Conservation (phyloP, 2,329 filamentous ascomycete species). For the Aspergillus intermedius region DNA sequence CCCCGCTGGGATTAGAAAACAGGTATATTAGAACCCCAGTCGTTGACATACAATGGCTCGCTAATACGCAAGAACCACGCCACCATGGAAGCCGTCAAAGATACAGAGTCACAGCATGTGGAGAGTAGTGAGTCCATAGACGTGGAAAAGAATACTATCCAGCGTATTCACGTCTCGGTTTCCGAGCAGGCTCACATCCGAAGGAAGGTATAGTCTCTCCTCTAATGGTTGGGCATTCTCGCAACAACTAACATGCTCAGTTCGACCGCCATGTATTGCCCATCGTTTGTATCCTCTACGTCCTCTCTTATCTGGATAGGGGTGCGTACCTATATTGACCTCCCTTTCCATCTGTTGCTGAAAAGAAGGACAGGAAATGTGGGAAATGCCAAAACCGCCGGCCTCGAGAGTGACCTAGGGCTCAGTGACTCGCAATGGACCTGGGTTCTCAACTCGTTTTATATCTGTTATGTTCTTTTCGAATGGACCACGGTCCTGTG, state of each 20-base stretch:
- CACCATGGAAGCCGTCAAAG: too few relatives aligned
- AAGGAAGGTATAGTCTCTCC: conserved; percentile 6
- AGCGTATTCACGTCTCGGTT: conserved; percentile 1
- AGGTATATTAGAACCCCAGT: background rate
- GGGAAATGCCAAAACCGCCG: conserved; percentile 21
- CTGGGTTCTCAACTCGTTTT: conserved; percentile 21
- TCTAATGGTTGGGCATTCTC: background rate
- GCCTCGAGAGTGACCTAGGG: conserved; percentile 14
- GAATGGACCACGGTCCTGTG: conserved; percentile 21
- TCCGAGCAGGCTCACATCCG: conserved; percentile 9
- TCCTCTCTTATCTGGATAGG: conserved; percentile 19
- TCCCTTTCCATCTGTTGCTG: too few relatives aligned
- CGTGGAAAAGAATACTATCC: background rate
- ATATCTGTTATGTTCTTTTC: conserved; percentile 20
- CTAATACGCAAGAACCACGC: too few relatives aligned
- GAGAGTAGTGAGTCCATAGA: background rate
- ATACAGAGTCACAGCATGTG: conserved; percentile 3
- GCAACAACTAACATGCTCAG: conserved; percentile 2
- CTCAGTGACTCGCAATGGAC: conserved; percentile 16
- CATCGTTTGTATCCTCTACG: conserved; percentile 18
- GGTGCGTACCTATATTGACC: conserved; percentile 5
- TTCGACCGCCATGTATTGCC: conserved; percentile 17
- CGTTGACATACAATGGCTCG: background rate
- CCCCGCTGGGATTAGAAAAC: background rate
- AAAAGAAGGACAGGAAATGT: conserved; percentile 10